Base-by-base conservation (phyloP, 2,329 filamentous ascomycete species). In the Arthrobotrys megalospora region DNA sequence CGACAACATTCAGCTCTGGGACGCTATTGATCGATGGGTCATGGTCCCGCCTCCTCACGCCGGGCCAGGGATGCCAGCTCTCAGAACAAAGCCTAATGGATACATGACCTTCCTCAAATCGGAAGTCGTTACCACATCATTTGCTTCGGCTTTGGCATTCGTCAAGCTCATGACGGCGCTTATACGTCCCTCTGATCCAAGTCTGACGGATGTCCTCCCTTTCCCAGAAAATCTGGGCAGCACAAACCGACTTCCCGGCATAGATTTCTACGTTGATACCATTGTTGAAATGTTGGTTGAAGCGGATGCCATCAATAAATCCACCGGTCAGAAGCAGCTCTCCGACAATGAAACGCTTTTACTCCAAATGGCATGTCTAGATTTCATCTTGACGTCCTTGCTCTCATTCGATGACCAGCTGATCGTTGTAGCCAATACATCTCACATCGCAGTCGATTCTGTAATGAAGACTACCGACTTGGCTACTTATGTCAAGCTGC, bases 191-290 rank as follows among this genome's bases (percentile, higher is more conserved):
- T 85, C 86, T 0, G 89, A 88, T 48, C 87, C 89, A 58, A 87
- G 86, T 45, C 87, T 88, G 0, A 91, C 91, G 80, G 92, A 98
- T 82, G 87, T 87, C 0, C 86, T 99, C 2, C 91, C 95, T 0
- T 99, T 97, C 82, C 93, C 95, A 0, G 94, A 97, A 83, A 90
- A 89, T 47, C 87, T 99, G 7, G 94, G 95, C 3, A 90, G 90
- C 14, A 88, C 90, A 10, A 92, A 91, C 81, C 90, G 96, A 66
- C 90, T 91, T 85, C 90, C 94, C 12, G 96, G 96, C 1, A 93
- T 99, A 78, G 94, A 97, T 77, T 90, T 92, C 1, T 99, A 97
- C 82, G 88, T 98, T 71, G 96, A 99, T 84, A 97, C 96, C 83
- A 91, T 94, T 19, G 85, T 98, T 80, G 93, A 93, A 14, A 63